These are phyloP conservation scores for Amanita jacksonii DNA, from an alignment of 768 basidiomycete genomes.

Conservation along the genomic window DNA sequence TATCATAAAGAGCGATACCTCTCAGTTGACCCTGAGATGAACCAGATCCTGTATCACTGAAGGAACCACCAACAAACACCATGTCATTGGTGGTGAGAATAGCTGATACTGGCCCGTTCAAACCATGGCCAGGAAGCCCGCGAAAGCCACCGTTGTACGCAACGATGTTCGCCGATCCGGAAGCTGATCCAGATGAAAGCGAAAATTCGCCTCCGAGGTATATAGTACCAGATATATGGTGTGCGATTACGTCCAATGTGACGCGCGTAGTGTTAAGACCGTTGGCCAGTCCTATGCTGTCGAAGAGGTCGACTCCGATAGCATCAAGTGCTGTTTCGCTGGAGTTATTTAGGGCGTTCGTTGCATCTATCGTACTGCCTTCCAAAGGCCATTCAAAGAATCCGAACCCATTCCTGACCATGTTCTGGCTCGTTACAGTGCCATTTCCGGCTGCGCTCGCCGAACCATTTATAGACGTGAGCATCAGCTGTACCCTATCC, in stretches of 20 bases:
- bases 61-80: constrained; percentile 84
- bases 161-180: constrained; percentile 61
- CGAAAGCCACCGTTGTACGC: constrained; percentile 52
- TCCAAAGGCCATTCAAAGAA: constrained; percentile 82
- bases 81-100: constrained; percentile 51
- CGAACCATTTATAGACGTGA: constrained; percentile 51
- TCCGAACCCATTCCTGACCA: constrained; percentile 55
- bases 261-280: constrained; percentile 26
- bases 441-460: constrained; percentile 23
- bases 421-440: constrained; percentile 20
- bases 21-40: constrained; percentile 43
- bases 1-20: constrained; percentile 65
- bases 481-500: constrained; percentile 70
- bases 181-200: constrained; percentile 44
- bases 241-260: constrained; percentile 45
- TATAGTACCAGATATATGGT: constrained; percentile 55
- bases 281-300: constrained; percentile 43
- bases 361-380: constrained; percentile 42
- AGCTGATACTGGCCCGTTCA: constrained; percentile 72
- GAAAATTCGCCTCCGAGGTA: constrained; percentile 76
- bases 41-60: constrained; percentile 54
- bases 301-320: constrained; percentile 52
- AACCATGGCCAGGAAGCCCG: constrained; percentile 51
- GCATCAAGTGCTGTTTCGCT: constrained; percentile 61
- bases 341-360: constrained; percentile 51